Conservation (phyloP, 2,329 filamentous ascomycete species). For the Lecanicillium sp. region DNA sequence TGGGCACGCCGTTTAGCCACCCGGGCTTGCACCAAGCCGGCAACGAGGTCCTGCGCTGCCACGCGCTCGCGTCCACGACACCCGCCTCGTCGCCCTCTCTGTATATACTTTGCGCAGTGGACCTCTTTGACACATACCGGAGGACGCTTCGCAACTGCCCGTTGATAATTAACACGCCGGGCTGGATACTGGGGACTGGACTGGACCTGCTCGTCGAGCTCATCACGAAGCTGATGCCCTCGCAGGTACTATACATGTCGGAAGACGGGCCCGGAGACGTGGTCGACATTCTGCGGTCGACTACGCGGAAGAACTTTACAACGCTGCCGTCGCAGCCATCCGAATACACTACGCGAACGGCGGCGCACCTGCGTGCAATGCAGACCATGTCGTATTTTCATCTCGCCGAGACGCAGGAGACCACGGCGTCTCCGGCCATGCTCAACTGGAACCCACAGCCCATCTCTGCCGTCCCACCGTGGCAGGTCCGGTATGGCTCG, state of each 20-base stretch:
- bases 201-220: constrained; percentile 58
- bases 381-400: constrained; percentile 80
- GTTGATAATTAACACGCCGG: constrained; percentile 67
- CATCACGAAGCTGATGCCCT: constrained; percentile 46
- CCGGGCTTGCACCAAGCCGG: constrained; percentile 30
- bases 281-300: constrained; percentile 45
- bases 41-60: constrained; percentile 48
- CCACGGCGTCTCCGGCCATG: background rate
- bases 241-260: constrained; percentile 64
- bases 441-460: constrained; percentile 47
- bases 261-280: constrained; percentile 54
- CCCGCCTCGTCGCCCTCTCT: constrained; percentile 61
- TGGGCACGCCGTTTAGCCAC: constrained; percentile 64
- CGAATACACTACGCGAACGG: constrained; percentile 52
- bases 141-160: constrained; percentile 41
- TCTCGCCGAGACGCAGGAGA: constrained; percentile 18
- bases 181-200: constrained; percentile 67
- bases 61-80: constrained; percentile 59
- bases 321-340: constrained; percentile 54
- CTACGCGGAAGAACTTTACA: constrained; percentile 38
- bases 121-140: constrained; percentile 56
- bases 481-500: constrained; percentile 55
- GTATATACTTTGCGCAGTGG: constrained; percentile 57
- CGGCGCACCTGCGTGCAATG: constrained; percentile 64
- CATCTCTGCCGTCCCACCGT: constrained; percentile 52